phyloP scores from a whole-genome alignment of 2,329 filamentous ascomycete genomes.

The Epichloe hybrida region DNA sequence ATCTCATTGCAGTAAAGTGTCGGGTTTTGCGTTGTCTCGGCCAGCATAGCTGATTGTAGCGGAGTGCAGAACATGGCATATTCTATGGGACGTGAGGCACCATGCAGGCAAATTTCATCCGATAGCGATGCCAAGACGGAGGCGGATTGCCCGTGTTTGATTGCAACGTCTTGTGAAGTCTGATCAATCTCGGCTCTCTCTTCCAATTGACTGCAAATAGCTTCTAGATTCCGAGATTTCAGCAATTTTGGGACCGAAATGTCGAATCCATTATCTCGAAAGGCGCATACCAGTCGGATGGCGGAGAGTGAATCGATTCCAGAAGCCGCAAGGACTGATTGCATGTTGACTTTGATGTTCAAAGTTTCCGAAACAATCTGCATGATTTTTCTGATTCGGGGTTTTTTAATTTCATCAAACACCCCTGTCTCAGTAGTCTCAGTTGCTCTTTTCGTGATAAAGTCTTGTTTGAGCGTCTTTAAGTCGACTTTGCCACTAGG shows the following conservation, averaged over 20 bases:
- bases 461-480: constrained; percentile 45
- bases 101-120: neutral
- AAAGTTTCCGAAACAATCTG: constrained; percentile 28
- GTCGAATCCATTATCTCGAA: constrained; percentile 43
- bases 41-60: constrained; percentile 68
- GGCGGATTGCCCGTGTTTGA: neutral
- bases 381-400: constrained; percentile 21
- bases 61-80: constrained; percentile 45
- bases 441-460: constrained; percentile 10
- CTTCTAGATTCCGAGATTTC: constrained; percentile 31
- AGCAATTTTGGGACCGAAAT: constrained; percentile 50
- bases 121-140: neutral
- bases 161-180: neutral
- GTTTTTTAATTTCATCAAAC: constrained; percentile 9
- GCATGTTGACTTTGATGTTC: constrained; percentile 19
- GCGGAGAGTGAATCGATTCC: constrained; percentile 51
- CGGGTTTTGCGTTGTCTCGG: constrained; percentile 49
- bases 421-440: neutral
- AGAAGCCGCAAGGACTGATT: constrained; percentile 33
- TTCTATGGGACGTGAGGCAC: neutral
- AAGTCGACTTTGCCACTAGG: constrained; percentile 76
- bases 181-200: neutral
- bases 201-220: constrained; percentile 10
- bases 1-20: constrained; percentile 68
- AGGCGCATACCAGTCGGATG: constrained; percentile 42